Evolutionary conservation across 1,284 basidiomycete genomes (phyloP), one percentile per base, ranked within the genome.

Genomic region (Dichomitus squalens): DNA sequence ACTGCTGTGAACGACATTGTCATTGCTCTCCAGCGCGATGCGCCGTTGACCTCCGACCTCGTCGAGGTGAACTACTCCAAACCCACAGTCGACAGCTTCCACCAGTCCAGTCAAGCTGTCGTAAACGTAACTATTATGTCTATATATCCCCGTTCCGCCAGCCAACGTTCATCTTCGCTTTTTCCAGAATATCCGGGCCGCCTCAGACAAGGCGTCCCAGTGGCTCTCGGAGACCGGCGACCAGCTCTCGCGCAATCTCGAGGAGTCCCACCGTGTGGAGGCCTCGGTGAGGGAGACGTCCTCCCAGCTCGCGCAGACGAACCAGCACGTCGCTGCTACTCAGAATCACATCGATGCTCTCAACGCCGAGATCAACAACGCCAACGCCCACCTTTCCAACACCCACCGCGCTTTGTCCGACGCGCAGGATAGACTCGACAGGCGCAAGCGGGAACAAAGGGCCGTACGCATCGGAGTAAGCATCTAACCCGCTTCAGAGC

Each of bases 141-240:
- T 20, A 11, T 55, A 12, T 8, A 25, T 8, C 7, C 16, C 7
- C 2, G 16, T n/a, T n/a, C n/a, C n/a, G n/a, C n/a, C n/a, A n/a
- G n/a, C n/a, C n/a, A n/a, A n/a, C n/a, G n/a, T n/a, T n/a, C n/a
- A n/a, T n/a, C n/a, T n/a, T n/a, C 25, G 6, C 16, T 14, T 41
- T 25, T 16, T 11, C 23, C 16, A 44, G 41, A 44, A 29, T 44
- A n/a, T 44, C 23, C 25, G 41, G 16, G 23, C 41, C 7, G 41
- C 41, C 16, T 44, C 41, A 7, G 16, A 25, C 25, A 44, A 25
- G 14, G 41, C 41, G n/a, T 44, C 41, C 4, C 23, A 27, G 16
- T 55, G 47, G 40, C 49, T 55, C 34, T 6, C 8, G n/a, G 33
- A 49, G 48, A 55, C 53, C 4, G 53, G 53, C 12, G 47, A 49